Evolutionary conservation across 768 basidiomycete genomes (phyloP).

Genomic region (Royoungia palumana): DNA sequence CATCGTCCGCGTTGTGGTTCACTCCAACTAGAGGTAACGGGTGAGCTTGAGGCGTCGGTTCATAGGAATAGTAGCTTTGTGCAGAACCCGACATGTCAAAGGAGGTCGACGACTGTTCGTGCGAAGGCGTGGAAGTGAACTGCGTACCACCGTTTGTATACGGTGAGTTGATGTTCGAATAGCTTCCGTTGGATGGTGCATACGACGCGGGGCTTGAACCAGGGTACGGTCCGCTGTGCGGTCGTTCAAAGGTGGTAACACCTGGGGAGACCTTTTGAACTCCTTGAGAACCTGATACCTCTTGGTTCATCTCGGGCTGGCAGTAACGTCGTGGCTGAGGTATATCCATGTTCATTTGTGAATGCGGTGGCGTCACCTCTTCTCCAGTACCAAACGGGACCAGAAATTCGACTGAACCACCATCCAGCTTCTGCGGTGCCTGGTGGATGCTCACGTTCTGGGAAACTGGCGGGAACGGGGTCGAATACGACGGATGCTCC

Average conservation of each 20-base stretch:
- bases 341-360: slow-evolving; percentile 13
- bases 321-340: slow-evolving; percentile 15
- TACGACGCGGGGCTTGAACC: slow-evolving; percentile 26
- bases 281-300: slow-evolving; percentile 6
- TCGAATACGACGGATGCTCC: slow-evolving; percentile 12
- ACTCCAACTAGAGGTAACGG: slow-evolving; percentile 21
- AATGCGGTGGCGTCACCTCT: slow-evolving; percentile 11
- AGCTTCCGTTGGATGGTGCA: slow-evolving; percentile 22
- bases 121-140: slow-evolving; percentile 17
- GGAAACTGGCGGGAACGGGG: slow-evolving; percentile 8
- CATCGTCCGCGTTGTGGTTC: slow-evolving; percentile 13
- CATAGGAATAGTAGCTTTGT: slow-evolving; percentile 22
- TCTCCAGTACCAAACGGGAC: slow-evolving; percentile 21
- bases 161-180: slow-evolving; percentile 25
- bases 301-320: slow-evolving; percentile 12
- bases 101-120: slow-evolving; percentile 19
- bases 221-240: slow-evolving; percentile 17
- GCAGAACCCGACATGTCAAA: slow-evolving; percentile 19
- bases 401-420: slow-evolving; percentile 21
- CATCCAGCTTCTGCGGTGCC: slow-evolving; percentile 14
- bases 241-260: slow-evolving; percentile 19
- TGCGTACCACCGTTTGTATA: slow-evolving; percentile 20
- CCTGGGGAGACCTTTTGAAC: slow-evolving; percentile 6
- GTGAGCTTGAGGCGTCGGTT: slow-evolving; percentile 13
- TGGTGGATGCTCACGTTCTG: slow-evolving; percentile 3